Evolutionary conservation across 441 rosid genomes (phyloP), one percentile per base, ranked within the genome.

Genomic region (Adansonia gregorii): DNA sequence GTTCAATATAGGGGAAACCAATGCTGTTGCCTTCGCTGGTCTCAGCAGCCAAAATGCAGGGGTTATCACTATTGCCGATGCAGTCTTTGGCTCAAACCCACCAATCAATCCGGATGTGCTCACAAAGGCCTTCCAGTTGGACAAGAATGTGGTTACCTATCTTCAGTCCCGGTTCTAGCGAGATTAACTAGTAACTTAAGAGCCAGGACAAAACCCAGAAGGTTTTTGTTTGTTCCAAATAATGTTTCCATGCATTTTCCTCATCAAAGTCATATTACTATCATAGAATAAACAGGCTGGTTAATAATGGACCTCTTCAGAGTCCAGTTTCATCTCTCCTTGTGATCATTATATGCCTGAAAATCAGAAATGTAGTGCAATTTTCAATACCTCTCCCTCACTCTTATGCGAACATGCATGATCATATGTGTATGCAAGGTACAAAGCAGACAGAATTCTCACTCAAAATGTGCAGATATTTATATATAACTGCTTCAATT

Each of bases 31-130:
- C 0, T 76, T 86, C 74, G 88, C 79, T 0, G 76, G 73, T n/a
- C 43, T 89, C 8, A 87, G 78, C 76, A 89, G 90, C 69, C 90
- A 86, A 35, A 86, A 87, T 45, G 86, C 89, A 3, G 88, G 87
- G 9, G 81, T 78, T 0, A 82, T 83, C 6, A 79, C 85, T 0
- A 79, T 84, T 12, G 82, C 88, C 4, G 70, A 82, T 24, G 59
- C 90, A 12, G 81, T 81, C 10, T 66, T 66, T 11, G 71, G 71
- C 49, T 65, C 69, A 4, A 4, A 17, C 12, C 51, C 27, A 41
- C 15, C 52, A 2, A 66, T 43, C 12, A 66, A 41, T 12, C 52
- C 52, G 1, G 52, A 67, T 43, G 71, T 67, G 43, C 51, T 67
- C 2, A 6, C 31, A 22, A 67, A 43, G 71, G 52, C 71, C 7